These are phyloP conservation scores for Powellomyces hirtus DNA, from an alignment of 192 early-diverging fungal genomes.

Conservation along the genomic window DNA sequence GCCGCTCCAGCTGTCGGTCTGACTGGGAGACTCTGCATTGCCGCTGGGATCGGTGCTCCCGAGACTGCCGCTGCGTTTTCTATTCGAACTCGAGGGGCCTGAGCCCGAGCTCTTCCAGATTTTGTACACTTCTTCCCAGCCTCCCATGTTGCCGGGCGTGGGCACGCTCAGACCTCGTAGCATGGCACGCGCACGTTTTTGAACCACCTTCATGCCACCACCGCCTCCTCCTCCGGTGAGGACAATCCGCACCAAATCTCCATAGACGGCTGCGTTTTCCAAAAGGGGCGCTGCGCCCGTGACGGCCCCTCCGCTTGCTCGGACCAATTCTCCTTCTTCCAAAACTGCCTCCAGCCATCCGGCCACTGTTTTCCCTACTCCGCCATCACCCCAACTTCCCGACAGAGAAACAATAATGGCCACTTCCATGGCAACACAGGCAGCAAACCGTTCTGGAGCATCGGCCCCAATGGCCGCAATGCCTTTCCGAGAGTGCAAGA, in stretches of 20 bases:
- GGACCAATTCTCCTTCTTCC: conserved; percentile 69
- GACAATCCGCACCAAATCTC: conserved; percentile 48
- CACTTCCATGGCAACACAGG: conserved; percentile 72
- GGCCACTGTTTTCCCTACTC: conserved; percentile 50
- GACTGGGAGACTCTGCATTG: neutral
- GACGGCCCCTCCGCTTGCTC: conserved; percentile 22
- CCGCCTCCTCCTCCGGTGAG: conserved; percentile 11
- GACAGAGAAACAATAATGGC: conserved; percentile 59
- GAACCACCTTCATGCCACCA: conserved; percentile 67
- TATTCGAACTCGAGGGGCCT: neutral
- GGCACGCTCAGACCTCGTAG: conserved; percentile 63
- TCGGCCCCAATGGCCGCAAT: neutral
- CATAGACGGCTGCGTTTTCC: conserved; percentile 71
- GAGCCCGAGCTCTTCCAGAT: conserved; percentile 56
- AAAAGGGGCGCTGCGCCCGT: conserved; percentile 50
- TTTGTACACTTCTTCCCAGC: conserved; percentile 79
- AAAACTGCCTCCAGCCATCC: conserved; percentile 70
- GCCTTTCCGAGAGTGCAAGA: conserved; percentile 13
- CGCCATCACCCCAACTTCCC: conserved; percentile 21
- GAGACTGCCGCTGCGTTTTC: conserved; percentile 10
- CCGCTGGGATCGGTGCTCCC: neutral
- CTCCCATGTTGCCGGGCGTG: conserved; percentile 72
- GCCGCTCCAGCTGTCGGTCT: neutral
- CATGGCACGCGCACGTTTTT: conserved; percentile 72
- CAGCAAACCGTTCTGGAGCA: conserved; percentile 62